Conservation (phyloP, 225 moss, liverwort and hornwort genomes). For the Lunularia cruciata region DNA sequence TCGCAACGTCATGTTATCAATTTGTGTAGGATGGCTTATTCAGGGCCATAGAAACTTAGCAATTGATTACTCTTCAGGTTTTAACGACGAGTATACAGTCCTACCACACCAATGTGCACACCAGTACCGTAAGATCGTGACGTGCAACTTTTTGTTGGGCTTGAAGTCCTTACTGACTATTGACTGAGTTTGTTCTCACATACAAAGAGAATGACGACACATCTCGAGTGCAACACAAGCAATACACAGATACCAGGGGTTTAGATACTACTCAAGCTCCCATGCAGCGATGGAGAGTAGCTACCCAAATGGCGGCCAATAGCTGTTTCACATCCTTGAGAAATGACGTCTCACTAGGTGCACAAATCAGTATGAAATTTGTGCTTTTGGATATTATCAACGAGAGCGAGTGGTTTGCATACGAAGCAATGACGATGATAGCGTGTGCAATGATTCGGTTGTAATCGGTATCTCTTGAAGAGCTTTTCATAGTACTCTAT, state of each 20-base stretch:
- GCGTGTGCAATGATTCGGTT: not conserved
- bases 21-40: no score
- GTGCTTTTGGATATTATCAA: not conserved
- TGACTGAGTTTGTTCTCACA: not conserved
- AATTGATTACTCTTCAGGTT: no score
- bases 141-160: no score
- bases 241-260: not conserved
- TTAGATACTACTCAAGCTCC: not conserved
- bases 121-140: no score
- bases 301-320: not conserved
- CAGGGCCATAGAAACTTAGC: no score
- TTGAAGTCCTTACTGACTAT: not conserved
- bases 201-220: not conserved
- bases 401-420: not conserved
- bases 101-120: no score
- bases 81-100: no score
- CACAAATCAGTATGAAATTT: not conserved
- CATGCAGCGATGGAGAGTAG: not conserved
- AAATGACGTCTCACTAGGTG: conserved; percentile 2
- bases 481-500: no score
- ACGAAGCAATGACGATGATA: not conserved
- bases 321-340: not conserved
- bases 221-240: conserved; percentile 1
- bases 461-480: no score
- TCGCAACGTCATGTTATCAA: no score